These are phyloP conservation scores for Corynascus novoguineensis DNA, from an alignment of 495 filamentous ascomycete genomes.

Conservation along the genomic window DNA sequence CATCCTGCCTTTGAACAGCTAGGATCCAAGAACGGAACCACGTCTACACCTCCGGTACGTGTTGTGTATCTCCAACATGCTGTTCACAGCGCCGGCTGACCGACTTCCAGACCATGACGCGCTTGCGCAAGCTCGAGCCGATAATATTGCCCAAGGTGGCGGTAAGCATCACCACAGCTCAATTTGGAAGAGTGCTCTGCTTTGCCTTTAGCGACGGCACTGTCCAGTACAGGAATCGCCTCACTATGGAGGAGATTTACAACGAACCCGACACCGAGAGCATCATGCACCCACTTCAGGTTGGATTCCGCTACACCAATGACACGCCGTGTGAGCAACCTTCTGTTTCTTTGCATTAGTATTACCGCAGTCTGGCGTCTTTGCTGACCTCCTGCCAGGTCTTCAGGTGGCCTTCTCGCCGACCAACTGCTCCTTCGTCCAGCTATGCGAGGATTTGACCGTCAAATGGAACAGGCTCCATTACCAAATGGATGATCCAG, in stretches of 20 bases:
- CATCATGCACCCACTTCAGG: slow-evolving; percentile 63
- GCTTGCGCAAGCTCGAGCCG: slow-evolving; percentile 62
- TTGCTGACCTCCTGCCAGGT: slow-evolving; percentile 38
- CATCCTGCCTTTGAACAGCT: slow-evolving; percentile 73
- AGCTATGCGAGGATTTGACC: slow-evolving; percentile 59
- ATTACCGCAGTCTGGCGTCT: not conserved
- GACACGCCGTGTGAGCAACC: slow-evolving; percentile 46
- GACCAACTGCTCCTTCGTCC: slow-evolving; percentile 61
- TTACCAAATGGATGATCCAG: slow-evolving; percentile 42
- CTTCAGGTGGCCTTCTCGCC: slow-evolving; percentile 68
- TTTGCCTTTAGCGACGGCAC: slow-evolving; percentile 71
- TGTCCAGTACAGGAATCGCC: slow-evolving; percentile 68
- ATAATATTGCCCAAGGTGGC: slow-evolving; percentile 60
- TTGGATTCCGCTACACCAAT: slow-evolving; percentile 62
- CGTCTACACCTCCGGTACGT: slow-evolving; percentile 40
- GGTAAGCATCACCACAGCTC: slow-evolving; percentile 59
- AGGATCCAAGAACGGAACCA: slow-evolving; percentile 49
- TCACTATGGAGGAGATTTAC: slow-evolving; percentile 59
- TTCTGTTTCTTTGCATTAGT: not conserved
- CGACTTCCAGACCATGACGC: slow-evolving; percentile 46
- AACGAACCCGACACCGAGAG: slow-evolving; percentile 55
- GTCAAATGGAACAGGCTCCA: slow-evolving; percentile 60
- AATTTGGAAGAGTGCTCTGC: slow-evolving; percentile 61
- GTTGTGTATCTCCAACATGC: not conserved
- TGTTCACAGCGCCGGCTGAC: slow-evolving; percentile 12